Base-by-base conservation (phyloP, 805 yeast genomes). In the Spathaspora boniae region DNA sequence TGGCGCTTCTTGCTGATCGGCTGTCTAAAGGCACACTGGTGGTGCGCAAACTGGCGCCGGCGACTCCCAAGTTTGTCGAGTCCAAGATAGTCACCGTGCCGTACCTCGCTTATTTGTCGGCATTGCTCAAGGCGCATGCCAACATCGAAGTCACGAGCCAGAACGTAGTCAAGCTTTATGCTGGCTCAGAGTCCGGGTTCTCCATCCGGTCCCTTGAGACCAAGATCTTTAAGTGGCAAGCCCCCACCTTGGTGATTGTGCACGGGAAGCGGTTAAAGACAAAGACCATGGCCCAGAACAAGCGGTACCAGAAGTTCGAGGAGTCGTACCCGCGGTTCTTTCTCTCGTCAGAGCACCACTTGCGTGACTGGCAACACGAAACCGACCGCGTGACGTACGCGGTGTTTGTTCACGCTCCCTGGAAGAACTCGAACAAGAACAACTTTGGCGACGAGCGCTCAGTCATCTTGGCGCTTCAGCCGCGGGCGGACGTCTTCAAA, bases 141-240 rank as follows among this genome's bases (percentile, higher is more conserved):
- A 64, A 65, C 1, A 49, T 56, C 1, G 70, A 63, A 19, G 44
- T 74, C 4, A 59, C 76, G 0, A 63, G 62, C 16, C 60, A 73
- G 4, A 70, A 74, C 28, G 51, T 84, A 35, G 66, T 76, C 29
- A 78, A 76, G 46, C 68, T 89, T 8, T 89, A 81, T 48, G 66
- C 72, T 6, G 96, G 94, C 0, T 63, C 86, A 7, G 82, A 76
- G 31, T 68, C 79, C 2, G 98, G 98, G 2, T 91, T 85, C 54
- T 86, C 96, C 0, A 86, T 89, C 73, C 64, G 95, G 20, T 82
- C 96, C 0, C 72, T 91, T 39, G 96, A 89, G 58, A 74, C 82
- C 37, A 86, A 81, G 43, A 83, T 82, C 0, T 78, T 86, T 65
- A 86, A 88, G 48, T 91, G 97, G 96, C 79, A 76, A 46, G 93